These are phyloP conservation scores for Metschnikowia gruessii DNA, from an alignment of 805 yeast species.

Conservation along the genomic window DNA sequence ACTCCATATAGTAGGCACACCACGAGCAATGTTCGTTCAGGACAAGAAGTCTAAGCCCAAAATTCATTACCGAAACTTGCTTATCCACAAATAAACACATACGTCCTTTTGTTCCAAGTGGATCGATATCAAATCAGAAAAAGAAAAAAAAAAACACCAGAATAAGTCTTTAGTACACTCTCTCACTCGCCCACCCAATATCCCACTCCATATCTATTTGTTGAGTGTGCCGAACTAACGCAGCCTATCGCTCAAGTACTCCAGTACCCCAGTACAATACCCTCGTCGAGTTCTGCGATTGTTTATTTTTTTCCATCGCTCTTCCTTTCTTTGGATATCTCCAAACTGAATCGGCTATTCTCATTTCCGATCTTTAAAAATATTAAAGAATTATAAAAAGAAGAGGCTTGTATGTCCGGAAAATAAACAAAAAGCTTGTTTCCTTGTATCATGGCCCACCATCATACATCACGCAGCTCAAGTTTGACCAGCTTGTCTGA, in stretches of 20 bases:
- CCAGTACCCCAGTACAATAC: not conserved
- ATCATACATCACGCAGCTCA: constrained; percentile 9
- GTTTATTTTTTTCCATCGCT: not conserved
- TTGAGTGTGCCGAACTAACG: not conserved
- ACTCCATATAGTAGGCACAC: constrained; percentile 11
- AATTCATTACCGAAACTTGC: constrained; percentile 1
- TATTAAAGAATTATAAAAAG: not conserved
- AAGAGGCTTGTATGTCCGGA: constrained; percentile 1
- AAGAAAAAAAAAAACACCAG: too few species aligned
- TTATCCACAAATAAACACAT: not conserved
- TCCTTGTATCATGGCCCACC: constrained; percentile 4
- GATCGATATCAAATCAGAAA: too few species aligned
- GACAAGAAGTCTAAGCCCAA: constrained; percentile 5
- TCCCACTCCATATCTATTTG: not conserved
- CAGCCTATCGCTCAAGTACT: not conserved
- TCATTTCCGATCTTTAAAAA: not conserved
- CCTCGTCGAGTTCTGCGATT: not conserved
- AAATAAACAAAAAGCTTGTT: not conserved
- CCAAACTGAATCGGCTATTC: not conserved
- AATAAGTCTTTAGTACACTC: too few species aligned
- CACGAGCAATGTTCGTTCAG: constrained; percentile 12
- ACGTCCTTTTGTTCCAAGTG: not conserved
- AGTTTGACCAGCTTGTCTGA: constrained; percentile 17
- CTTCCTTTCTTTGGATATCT: not conserved
- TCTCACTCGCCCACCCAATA: not conserved